phyloP scores from a whole-genome alignment of 805 yeast species.

The Candida ascalaphidarum region DNA sequence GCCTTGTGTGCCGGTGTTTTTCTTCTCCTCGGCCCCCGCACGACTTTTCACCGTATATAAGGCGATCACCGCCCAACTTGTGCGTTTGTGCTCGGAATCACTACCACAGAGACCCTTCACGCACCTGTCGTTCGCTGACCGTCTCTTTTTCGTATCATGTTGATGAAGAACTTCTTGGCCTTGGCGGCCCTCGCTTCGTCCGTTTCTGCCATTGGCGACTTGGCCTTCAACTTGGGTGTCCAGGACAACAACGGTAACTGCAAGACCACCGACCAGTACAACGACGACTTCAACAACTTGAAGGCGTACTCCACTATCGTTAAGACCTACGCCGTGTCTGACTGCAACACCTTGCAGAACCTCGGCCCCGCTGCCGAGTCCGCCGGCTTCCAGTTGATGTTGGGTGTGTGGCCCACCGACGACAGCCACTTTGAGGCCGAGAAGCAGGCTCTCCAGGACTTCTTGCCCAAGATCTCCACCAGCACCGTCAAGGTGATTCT shows the following conservation, averaged over 20 bases:
- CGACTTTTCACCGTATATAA: too few species aligned
- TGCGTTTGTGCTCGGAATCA: too few species aligned
- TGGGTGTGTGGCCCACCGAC: conserved; percentile 94
- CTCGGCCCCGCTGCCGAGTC: conserved; percentile 82
- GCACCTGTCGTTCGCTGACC: too few species aligned
- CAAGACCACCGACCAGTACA: conserved; percentile 65
- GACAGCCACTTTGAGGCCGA: conserved; percentile 70
- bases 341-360: conserved; percentile 79
- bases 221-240: conserved; percentile 81
- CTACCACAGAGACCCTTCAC: too few species aligned
- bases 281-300: conserved; percentile 54
- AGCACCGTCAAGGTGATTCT: conserved; percentile 66
- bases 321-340: conserved; percentile 88
- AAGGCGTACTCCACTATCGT: conserved; percentile 53
- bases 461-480: conserved; percentile 66
- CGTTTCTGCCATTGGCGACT: conserved; percentile 53
- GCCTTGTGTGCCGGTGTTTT: too few species aligned
- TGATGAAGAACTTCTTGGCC: conserved; percentile 31
- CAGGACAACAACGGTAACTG: conserved; percentile 67
- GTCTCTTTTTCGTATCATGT: conserved; percentile 16
- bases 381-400: conserved; percentile 65
- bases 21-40: too few species aligned
- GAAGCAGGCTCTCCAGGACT: conserved; percentile 56
- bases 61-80: too few species aligned
- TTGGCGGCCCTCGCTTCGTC: conserved; percentile 42